phyloP scores from a whole-genome alignment of 2,329 filamentous ascomycete genomes.

The Leptographium galeiforme region DNA sequence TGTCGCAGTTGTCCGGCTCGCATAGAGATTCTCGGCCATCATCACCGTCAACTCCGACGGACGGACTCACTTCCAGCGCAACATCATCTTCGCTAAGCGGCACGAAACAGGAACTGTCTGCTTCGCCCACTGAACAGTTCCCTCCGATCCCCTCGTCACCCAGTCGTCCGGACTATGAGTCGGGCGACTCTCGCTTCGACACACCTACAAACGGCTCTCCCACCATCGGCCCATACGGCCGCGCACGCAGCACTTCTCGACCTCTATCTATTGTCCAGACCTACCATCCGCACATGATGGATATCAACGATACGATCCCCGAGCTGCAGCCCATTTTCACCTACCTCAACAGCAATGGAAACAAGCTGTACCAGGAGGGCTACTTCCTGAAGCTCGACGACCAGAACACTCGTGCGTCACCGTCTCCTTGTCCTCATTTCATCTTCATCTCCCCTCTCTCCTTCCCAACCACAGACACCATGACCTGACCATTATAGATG shows the following conservation, averaged over 20 bases:
- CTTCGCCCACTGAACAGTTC: constrained; percentile 6
- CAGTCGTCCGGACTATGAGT: constrained; percentile 24
- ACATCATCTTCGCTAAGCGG: not conserved
- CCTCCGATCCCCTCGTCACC: constrained; percentile 14
- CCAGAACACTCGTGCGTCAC: constrained; percentile 68
- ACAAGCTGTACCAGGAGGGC: constrained; percentile 95
- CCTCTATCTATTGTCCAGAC: constrained; percentile 78
- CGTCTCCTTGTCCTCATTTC: no score
- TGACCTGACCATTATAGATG: constrained; percentile 53
- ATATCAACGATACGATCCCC: constrained; percentile 75
- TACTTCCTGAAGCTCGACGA: constrained; percentile 97
- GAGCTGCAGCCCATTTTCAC: constrained; percentile 91
- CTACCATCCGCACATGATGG: constrained; percentile 76
- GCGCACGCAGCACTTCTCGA: constrained; percentile 43
- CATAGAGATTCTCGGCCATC: constrained; percentile 27
- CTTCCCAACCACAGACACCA: no score
- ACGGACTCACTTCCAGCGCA: constrained; percentile 13
- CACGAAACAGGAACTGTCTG: not conserved
- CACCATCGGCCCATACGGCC: constrained; percentile 26
- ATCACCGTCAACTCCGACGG: constrained; percentile 28
- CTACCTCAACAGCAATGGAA: constrained; percentile 85
- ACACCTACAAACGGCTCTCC: constrained; percentile 23
- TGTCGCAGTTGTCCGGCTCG: constrained; percentile 59
- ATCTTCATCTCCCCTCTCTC: not conserved
- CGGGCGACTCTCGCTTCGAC: constrained; percentile 11